Evolutionary conservation across 192 early-diverging fungal species (phyloP), one percentile per base, ranked within the genome.

Genomic region (Podila clonocystis): DNA sequence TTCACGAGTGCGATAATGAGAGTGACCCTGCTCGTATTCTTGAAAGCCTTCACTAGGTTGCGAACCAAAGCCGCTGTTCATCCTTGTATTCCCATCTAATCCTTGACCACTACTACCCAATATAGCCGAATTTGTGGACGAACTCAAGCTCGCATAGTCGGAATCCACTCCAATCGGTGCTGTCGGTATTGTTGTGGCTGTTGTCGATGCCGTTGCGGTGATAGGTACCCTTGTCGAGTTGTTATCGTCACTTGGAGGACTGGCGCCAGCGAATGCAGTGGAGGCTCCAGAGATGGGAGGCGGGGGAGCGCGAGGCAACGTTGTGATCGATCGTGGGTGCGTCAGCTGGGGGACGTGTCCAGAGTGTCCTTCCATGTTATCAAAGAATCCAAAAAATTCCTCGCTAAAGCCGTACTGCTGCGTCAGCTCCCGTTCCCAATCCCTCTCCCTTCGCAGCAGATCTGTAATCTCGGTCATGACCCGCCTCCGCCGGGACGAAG

Each of bases 381-480:
- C 15, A 30, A 41, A 24, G 30, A 63, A 8, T 33, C 58, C 45
- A 22, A 66, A 58, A 22, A 66, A 58, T 24, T 33, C 45, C 2
- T 63, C 22, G 30, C 67, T 29, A 34, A 68, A 65, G 6, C 69
- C 48, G 28, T 62, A 34, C 13, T 72, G 67, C 24, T 63, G 69
- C 28, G 58, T 65, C 26, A 72, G 30, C 8, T 72, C 76, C 28
- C 70, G 45, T 31, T 72, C 76, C 76, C 76, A 79, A 4, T 79
- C 70, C 26, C 65, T 69, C 65, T 79, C 76, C n/a, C 69, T 26
- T 36, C 76, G 11, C 61, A 79, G 8, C 13, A 79, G 52, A 58
- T 72, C 69, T 6, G 65, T 20, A 65, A 79, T 72, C 50, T 79
- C 76, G 7, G 76, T 72, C 69, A 79, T 63, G 19, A 79, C 65